Base-by-base conservation (phyloP, 1,139 yeast genomes). In the Hansenula anomala region DNA sequence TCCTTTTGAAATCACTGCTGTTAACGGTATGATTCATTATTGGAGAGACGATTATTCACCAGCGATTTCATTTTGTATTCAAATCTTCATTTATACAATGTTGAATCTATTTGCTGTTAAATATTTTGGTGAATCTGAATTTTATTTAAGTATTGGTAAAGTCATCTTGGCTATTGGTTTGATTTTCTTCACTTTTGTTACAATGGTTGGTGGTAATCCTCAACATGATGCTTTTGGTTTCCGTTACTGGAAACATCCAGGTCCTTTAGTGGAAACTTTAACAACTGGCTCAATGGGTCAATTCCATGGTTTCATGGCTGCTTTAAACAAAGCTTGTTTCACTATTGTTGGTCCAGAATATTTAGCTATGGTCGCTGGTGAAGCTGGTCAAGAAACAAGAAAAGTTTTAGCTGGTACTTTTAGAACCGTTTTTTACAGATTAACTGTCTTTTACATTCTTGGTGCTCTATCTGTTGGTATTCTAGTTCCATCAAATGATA, bases 161-260 rank as follows among this genome's bases (percentile, higher is more conserved):
- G 76, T 84, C 33, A 48, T 82, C 4, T 66, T 84, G 36, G 82
- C 85, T 40, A 57, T 80, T 30, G 92, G 90, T 0, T 69, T 84
- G 33, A 73, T 84, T 43, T 54, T 78, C 28, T 84, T 82, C 63
- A 80, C 89, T 1, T 75, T 84, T 45, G 55, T 84, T 44, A 77
- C 87, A 22, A 84, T 84, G 92, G 73, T 80, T 38, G 94, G 94
- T 14, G 94, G 90, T 15, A 83, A 83, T 56, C 86, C 87, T 5
- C 48, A 65, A 38, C 72, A 66, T 42, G 82, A 79, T 54, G 75
- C 71, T 3, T 76, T 74, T 56, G 86, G 87, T 2, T 80, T 80
- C 60, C 63, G 84, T 41, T 58, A 76, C 56, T 78, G 87, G 83
- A 59, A 69, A 31, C 69, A 72, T 23, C 75, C 4, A 71, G 63